Percentiles rank a stretch among this genome's conserved stretches.
phyloP scores from a whole-genome alignment of 768 basidiomycete species.

The Xerocomus brunneocitrinus region DNA sequence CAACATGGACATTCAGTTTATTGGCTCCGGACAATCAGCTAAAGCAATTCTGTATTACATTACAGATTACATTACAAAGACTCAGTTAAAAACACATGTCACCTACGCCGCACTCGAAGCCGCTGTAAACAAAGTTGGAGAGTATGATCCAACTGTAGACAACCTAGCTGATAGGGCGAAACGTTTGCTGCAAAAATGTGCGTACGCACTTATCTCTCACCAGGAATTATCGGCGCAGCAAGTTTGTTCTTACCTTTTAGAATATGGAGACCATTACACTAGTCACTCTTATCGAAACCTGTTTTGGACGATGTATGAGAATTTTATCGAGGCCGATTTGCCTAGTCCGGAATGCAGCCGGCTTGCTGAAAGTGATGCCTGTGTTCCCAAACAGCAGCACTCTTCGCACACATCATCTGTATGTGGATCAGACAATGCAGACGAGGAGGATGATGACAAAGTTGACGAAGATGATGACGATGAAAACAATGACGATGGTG shows the following conservation, averaged over 20 bases:
- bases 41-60: conserved; percentile 33
- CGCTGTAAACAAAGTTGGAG: neutral
- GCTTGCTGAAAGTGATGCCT: no score
- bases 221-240: conserved; percentile 31
- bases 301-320: neutral
- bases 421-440: no score
- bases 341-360: no score
- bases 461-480: no score
- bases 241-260: conserved; percentile 26
- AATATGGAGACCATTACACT: conserved; percentile 19
- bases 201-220: conserved; percentile 15
- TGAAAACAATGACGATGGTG: no score
- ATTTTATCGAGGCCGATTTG: no score
- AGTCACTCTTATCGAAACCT: conserved; percentile 1
- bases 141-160: neutral
- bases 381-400: no score
- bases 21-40: conserved; percentile 20
- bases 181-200: conserved; percentile 1
- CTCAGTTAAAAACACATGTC: neutral
- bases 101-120: neutral
- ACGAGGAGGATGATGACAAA: no score
- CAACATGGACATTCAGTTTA: neutral
- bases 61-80: conserved; percentile 36
- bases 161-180: neutral
- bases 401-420: no score